These are phyloP conservation scores for Fusarium aywerte DNA, from an alignment of 2,329 filamentous ascomycete genomes.

Conservation along the genomic window DNA sequence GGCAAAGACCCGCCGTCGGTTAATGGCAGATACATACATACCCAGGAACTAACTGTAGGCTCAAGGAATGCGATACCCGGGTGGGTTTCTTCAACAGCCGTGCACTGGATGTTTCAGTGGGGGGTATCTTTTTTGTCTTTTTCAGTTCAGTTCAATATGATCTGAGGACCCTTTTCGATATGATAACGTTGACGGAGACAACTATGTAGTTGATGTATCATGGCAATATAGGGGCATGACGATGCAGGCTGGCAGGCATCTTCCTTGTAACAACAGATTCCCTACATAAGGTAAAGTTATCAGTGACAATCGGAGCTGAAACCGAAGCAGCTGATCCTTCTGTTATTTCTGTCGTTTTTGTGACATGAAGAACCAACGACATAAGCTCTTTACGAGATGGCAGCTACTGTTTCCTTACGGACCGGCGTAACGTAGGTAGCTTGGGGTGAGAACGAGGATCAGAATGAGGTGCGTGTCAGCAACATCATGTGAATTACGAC, in stretches of 20 bases:
- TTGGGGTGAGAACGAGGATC: background rate
- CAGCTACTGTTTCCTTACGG: background rate
- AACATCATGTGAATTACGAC: constrained; percentile 40
- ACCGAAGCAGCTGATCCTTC: constrained; percentile 7
- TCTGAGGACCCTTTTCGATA: constrained; percentile 27
- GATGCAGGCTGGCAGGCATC: constrained; percentile 20
- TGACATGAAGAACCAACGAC: constrained; percentile 27
- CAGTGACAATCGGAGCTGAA: background rate
- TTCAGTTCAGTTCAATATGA: constrained; percentile 4
- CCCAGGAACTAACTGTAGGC: background rate
- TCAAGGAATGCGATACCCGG: constrained; percentile 14
- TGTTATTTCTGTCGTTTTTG: constrained; percentile 5
- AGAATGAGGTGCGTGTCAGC: constrained; percentile 36
- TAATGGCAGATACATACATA: constrained; percentile 8
- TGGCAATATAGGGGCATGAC: constrained; percentile 11
- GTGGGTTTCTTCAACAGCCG: constrained; percentile 4
- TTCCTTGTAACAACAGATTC: constrained; percentile 6
- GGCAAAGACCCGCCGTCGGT: constrained; percentile 10
- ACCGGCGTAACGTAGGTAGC: background rate
- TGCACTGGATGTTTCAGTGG: background rate
- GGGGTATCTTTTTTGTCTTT: background rate
- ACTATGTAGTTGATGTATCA: constrained; percentile 3
- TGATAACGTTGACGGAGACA: background rate
- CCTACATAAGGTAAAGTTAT: background rate
- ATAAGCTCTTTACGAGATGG: background rate